These are phyloP conservation scores for Hypoxylon sp. DNA, from an alignment of 2,329 filamentous ascomycete species.

Conservation along the genomic window DNA sequence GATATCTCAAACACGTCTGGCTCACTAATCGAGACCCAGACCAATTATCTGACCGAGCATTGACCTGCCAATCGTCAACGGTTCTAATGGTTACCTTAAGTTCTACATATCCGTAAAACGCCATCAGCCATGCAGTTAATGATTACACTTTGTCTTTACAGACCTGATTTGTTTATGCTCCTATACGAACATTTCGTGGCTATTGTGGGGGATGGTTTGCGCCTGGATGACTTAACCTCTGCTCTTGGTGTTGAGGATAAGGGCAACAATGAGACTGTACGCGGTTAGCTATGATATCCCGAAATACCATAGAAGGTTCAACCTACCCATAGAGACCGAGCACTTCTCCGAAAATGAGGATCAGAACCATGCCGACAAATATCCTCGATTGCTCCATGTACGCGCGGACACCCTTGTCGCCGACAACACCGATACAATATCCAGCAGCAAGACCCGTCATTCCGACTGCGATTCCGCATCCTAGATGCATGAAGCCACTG, in stretches of 20 bases:
- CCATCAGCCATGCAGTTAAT: conserved; percentile 54
- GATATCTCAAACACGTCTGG: conserved; percentile 25
- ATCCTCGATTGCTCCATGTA: conserved; percentile 98
- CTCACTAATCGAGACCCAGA: conserved; percentile 16
- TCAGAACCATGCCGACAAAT: conserved; percentile 98
- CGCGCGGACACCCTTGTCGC: conserved; percentile 91
- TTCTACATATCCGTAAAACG: conserved; percentile 55
- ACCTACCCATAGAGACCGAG: conserved; percentile 94
- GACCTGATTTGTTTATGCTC: conserved; percentile 27
- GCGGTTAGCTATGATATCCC: conserved; percentile 47
- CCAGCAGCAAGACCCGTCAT: conserved; percentile 93
- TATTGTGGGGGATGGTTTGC: conserved; percentile 11
- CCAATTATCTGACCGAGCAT: conserved; percentile 31
- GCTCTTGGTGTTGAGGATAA: conserved; percentile 92
- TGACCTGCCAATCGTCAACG: conserved; percentile 41
- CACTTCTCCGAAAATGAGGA: conserved; percentile 98
- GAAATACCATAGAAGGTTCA: conserved; percentile 19
- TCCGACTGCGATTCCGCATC: conserved; percentile 90
- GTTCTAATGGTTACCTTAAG: conserved; percentile 43
- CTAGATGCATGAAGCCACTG: conserved; percentile 94
- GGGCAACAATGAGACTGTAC: conserved; percentile 86
- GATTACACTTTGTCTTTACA: conserved; percentile 49
- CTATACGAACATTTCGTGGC: conserved; percentile 27
- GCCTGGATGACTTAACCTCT: conserved; percentile 64
- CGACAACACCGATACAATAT: conserved; percentile 96